Conservation (phyloP, 2,329 filamentous ascomycete genomes). For the Nemania sp. region DNA sequence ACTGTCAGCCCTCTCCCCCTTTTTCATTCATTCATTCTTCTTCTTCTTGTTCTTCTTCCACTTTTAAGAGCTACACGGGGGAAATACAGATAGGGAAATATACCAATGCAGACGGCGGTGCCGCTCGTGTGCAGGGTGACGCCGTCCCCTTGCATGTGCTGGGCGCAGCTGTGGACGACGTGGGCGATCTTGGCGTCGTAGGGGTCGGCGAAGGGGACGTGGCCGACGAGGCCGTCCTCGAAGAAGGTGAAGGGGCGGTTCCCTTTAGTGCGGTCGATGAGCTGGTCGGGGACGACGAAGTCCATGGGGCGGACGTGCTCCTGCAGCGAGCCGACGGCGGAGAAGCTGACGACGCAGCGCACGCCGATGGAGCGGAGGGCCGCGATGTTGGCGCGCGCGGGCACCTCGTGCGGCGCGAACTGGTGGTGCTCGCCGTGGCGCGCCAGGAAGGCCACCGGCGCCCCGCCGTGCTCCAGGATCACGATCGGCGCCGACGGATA, state of each 20-base stretch:
- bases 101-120: constrained; percentile 88
- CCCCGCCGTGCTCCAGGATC: constrained; percentile 83
- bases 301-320: constrained; percentile 94
- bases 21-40: background rate
- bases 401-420: constrained; percentile 92
- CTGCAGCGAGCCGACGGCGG: constrained; percentile 87
- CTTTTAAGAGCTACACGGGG: background rate
- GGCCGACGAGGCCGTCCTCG: constrained; percentile 85
- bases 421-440: constrained; percentile 90
- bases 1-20: background rate
- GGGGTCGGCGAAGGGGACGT: constrained; percentile 94
- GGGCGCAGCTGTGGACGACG: constrained; percentile 77
- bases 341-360: constrained; percentile 89
- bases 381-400: constrained; percentile 93
- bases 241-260: constrained; percentile 95
- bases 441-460: constrained; percentile 87
- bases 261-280: constrained; percentile 97
- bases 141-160: constrained; percentile 76
- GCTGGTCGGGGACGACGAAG: constrained; percentile 94
- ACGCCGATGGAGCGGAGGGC: constrained; percentile 91
- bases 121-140: constrained; percentile 83
- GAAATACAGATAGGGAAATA: background rate
- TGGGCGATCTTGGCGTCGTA: constrained; percentile 80
- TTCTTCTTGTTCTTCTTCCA: background rate
- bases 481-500: constrained; percentile 73